phyloP scores from a whole-genome alignment of 768 basidiomycete species.

The Rhodotorula toruloides region DNA sequence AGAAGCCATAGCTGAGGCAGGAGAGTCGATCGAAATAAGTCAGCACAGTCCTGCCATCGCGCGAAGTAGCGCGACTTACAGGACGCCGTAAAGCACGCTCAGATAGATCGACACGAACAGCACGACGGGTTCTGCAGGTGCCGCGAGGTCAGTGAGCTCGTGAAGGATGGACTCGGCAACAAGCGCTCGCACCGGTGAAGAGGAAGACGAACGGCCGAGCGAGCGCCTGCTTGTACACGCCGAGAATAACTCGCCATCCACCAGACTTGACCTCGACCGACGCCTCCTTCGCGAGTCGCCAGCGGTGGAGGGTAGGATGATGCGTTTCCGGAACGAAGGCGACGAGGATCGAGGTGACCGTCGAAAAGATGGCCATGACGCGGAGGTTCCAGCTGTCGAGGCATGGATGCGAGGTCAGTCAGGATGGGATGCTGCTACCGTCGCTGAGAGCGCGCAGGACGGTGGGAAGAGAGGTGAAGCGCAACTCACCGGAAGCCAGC shows the following conservation, averaged over 20 bases:
- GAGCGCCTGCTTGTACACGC: conserved; percentile 18
- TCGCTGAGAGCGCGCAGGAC: too few species aligned
- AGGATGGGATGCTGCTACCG: too few species aligned
- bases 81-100: conserved; percentile 27
- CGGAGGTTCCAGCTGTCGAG: conserved; percentile 26
- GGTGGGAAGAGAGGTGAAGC: too few species aligned
- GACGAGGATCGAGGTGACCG: conserved; percentile 21
- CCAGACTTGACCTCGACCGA: background rate
- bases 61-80: conserved; percentile 1
- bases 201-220: conserved; percentile 28
- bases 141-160: background rate
- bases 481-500: conserved; percentile 11
- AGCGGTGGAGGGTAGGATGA: conserved; percentile 22
- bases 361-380: conserved; percentile 31
- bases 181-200: conserved; percentile 8
- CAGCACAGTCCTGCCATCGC: background rate
- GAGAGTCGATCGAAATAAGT: background rate
- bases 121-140: conserved; percentile 34
- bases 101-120: conserved; percentile 30
- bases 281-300: conserved; percentile 4
- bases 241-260: background rate
- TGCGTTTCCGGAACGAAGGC: conserved; percentile 32
- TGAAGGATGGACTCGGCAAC: background rate
- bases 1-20: conserved; percentile 32
- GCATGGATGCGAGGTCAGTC: background rate